Base-by-base conservation (phyloP, 2,329 filamentous ascomycete genomes). In the Aspergillus glaucus region DNA sequence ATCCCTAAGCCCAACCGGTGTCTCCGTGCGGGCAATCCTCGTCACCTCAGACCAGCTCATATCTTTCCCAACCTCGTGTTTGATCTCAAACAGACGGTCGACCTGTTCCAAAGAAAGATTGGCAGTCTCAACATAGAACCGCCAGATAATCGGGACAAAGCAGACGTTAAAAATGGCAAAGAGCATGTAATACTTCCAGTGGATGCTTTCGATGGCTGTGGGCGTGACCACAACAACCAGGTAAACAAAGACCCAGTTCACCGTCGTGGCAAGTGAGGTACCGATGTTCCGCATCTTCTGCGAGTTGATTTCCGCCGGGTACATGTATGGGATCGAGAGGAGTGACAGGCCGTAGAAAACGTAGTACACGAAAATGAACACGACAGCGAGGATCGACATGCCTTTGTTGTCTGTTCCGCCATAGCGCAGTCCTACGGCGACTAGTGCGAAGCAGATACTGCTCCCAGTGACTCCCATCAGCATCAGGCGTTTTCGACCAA, bases 181-280 rank as follows among this genome's bases (percentile, higher is more conserved):
- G 53, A 80, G 70, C 30, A 80, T 70, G 64, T 75, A 81, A 46
- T 76, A 80, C 47, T 71, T 73, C 70, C 76, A 81, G 4, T 73
- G 67, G 0, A 80, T 64, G 19, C 71, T 75, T 19, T 71, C 61
- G 15, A 68, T 63, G 1, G 55, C 57, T 9, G 49, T 49, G 2
- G 58, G 59, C 2, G 55, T 59, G 22, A 51, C 48, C 19, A 50
- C 46, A 19, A 61, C 58, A 14, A 59, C 46, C 19, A 59, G 45
- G 26, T 53, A 57, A 9, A 46, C 42, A 12, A 47, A 43, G 2
- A 46, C 6, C 54, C 55, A 57, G 22, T 58, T 55, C 6, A 41
- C 43, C 3, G 49, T 40, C 3, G 50, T 52, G 2, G 50, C 44
- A 17, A 60, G 21, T 0, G 55, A 43, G 9, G 46, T 47, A 4